Conservation (phyloP, 805 yeast species). For the Debaryomyces prosopidis region DNA sequence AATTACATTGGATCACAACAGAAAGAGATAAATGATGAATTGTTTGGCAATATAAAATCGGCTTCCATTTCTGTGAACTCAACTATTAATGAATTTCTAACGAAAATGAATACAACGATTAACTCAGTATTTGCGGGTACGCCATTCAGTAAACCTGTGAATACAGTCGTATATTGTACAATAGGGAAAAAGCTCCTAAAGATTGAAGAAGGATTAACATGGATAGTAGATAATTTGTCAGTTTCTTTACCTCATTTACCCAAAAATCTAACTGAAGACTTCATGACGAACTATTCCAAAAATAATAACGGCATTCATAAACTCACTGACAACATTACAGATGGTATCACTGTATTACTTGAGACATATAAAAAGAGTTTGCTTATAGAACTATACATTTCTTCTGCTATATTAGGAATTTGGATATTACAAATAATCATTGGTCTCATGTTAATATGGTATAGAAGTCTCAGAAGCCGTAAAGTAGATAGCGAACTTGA, state of each 20-base stretch:
- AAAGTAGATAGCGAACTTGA: too few relatives aligned
- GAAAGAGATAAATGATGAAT: slow-evolving; percentile 53
- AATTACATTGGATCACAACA: slow-evolving; percentile 50
- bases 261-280: slow-evolving; percentile 2
- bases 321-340: slow-evolving; percentile 12
- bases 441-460: slow-evolving; percentile 26
- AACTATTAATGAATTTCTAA: slow-evolving; percentile 59
- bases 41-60: slow-evolving; percentile 65
- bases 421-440: slow-evolving; percentile 51
- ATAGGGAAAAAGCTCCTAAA: slow-evolving; percentile 69
- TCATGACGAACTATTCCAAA: slow-evolving; percentile 2
- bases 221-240: slow-evolving; percentile 69
- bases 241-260: slow-evolving; percentile 56
- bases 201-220: slow-evolving; percentile 70
- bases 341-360: slow-evolving; percentile 27
- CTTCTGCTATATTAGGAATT: slow-evolving; percentile 41
- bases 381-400: slow-evolving; percentile 47
- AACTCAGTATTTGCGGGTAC: slow-evolving; percentile 66
- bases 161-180: slow-evolving; percentile 73
- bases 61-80: slow-evolving; percentile 59
- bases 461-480: background rate
- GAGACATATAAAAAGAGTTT: slow-evolving; percentile 34
- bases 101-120: slow-evolving; percentile 58
- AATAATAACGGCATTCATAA: slow-evolving; percentile 2
- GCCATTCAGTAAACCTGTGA: slow-evolving; percentile 60